Evolutionary conservation across 2,329 filamentous ascomycete genomes (phyloP), one percentile per base, ranked within the genome.

Genomic region (Xylaria sp.): DNA sequence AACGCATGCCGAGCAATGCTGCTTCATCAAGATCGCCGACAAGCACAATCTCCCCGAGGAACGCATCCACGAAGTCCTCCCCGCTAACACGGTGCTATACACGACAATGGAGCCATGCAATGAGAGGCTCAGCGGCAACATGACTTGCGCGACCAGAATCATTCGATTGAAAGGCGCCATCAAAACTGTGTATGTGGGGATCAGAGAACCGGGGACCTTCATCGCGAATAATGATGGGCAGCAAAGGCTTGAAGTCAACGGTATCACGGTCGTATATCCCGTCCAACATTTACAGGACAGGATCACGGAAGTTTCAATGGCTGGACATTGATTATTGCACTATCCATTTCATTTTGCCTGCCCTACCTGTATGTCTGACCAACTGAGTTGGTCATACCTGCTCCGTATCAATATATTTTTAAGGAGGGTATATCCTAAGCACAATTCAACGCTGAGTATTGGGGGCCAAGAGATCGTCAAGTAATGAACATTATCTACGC

Each of bases 61-160:
- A 4, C 70, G 73, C 12, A 77, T 83, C 4, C 65, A 72, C 9
- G 69, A 78, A n/a, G 78, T 81, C 3, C 73, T 84, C 2, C 80
- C 81, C 0, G 21, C 72, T 2, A 80, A 82, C 59, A 81, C 81
- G 0, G 78, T 77, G 1, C 73, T 84, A 0, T 84, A 84, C 65
- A 84, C 81, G 4, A 83, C 81, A 7, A 83, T 84, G 81, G 82
- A 84, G 66, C 80, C 82, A 4, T 84, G 82, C 72, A 82, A 79
- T 61, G 76, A 80, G 67, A 76, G 81, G 62, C 70, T 83, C 0
- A 81, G 80, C 62, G 78, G 80, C 4, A 81, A 81, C 56, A 78
- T 70, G 72, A 79, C 78, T 7, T 83, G 81, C 56, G 75, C 73
- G 32, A 74, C 78, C 2, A 77, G 79, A 24, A 82, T 82, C 19